phyloP scores from a whole-genome alignment of 169 alveolate genomes.

The Cryptosporidium sp. region DNA sequence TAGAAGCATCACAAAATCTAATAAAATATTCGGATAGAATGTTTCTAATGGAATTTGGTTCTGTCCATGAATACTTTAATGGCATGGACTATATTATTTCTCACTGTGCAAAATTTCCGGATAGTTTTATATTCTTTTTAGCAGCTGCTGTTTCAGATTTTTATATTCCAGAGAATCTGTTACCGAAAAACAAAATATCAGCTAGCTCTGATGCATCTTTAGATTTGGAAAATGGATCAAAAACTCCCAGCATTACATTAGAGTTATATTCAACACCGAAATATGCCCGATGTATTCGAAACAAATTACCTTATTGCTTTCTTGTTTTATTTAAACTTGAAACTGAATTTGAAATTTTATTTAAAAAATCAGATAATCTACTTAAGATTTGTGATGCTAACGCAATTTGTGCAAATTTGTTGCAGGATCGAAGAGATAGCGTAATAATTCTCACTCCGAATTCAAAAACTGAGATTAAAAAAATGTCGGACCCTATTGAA shows the following conservation, averaged over 20 bases:
- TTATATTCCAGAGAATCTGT: constrained; percentile 80
- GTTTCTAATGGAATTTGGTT: constrained; percentile 77
- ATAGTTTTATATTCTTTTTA: constrained; percentile 75
- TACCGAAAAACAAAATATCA: constrained; percentile 56
- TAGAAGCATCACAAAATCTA: constrained; percentile 37
- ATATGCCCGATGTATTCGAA: constrained; percentile 70
- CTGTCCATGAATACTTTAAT: constrained; percentile 79
- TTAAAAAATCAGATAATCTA: constrained; percentile 76
- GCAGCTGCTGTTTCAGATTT: constrained; percentile 92
- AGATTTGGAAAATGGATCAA: neutral
- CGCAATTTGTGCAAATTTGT: constrained; percentile 80
- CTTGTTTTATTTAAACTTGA: constrained; percentile 83
- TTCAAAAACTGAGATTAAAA: constrained; percentile 13
- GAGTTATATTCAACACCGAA: constrained; percentile 82
- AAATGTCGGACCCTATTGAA: constrained; percentile 37
- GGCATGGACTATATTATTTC: constrained; percentile 73
- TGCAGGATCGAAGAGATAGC: constrained; percentile 75
- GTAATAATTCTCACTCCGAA: constrained; percentile 21
- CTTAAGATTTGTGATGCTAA: constrained; percentile 78
- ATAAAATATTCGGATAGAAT: constrained; percentile 61
- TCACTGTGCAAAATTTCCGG: constrained; percentile 10
- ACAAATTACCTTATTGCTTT: constrained; percentile 59
- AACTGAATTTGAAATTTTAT: constrained; percentile 79
- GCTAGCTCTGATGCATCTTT: constrained; percentile 39
- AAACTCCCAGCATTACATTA: constrained; percentile 23